Evolutionary conservation across 192 early-diverging fungal species (phyloP).

Genomic region (Coemansia interrupta): DNA sequence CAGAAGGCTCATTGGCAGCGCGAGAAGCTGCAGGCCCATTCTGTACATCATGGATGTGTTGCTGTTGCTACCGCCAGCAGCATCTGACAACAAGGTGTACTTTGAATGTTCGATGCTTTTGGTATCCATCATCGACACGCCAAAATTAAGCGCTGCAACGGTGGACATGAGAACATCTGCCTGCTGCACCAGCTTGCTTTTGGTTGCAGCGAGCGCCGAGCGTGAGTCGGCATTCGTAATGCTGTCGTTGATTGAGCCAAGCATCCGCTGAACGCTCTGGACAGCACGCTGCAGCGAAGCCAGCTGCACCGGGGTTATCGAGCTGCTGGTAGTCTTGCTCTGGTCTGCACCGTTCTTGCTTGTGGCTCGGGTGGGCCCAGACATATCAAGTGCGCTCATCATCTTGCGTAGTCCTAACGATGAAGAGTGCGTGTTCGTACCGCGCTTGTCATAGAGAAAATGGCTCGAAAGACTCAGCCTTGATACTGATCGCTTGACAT

Average conservation of each 20-base stretch:
- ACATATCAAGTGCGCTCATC: too few relatives aligned
- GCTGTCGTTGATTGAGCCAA: conserved; percentile 43
- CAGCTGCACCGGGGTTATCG: conserved; percentile 35
- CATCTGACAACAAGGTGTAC: neutral
- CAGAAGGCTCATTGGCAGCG: conserved; percentile 30
- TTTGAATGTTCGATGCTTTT: neutral
- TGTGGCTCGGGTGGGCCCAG: conserved; percentile 1
- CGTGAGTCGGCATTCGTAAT: conserved; percentile 34
- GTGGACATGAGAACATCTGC: conserved; percentile 50
- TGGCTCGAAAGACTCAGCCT: conserved; percentile 5
- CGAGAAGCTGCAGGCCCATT: conserved; percentile 21
- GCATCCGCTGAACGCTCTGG: conserved; percentile 47
- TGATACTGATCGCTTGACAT: conserved; percentile 9
- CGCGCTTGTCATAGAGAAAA: neutral
- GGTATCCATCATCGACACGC: conserved; percentile 20
- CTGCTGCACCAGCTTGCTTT: conserved; percentile 40
- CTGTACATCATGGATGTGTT: neutral
- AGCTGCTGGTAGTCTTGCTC: neutral
- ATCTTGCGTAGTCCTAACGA: neutral
- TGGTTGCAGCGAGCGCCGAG: conserved; percentile 31
- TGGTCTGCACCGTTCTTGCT: neutral
- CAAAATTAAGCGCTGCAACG: conserved; percentile 45
- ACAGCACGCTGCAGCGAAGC: conserved; percentile 48
- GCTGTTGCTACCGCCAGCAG: neutral
- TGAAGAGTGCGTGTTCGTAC: neutral